Base-by-base conservation (phyloP, 257 asterid species). In the Nicotiana tabacum region DNA sequence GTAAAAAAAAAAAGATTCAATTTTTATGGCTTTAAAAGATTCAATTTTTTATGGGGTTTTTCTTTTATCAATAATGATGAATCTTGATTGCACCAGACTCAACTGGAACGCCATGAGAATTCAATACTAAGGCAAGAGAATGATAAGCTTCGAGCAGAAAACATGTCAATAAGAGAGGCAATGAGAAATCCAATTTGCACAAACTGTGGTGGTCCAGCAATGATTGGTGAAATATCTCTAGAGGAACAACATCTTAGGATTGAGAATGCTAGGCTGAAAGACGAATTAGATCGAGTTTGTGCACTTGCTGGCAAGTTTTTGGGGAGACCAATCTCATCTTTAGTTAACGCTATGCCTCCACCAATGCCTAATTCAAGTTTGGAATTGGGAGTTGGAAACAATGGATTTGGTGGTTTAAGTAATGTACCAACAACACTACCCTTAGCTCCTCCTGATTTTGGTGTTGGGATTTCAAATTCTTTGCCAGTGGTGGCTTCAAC, bases 311-410 rank as follows among this genome's bases (percentile, higher is more conserved):
- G 91, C n/a, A 90, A 90, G 86, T 90, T 90, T 76, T 66, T 90
- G 29, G 93, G 93, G 17, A 88, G 90, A 3, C 92, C 93, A 4
- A 78, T 89, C 39, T 82, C 89, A 8, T 84, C 90, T n/a, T 12
- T 87, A 30, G 80, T 84, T 0, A 35, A 78, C 16, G 77, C 90
- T 16, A 85, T 87, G 84, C 81, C 83, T 24, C 87, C 90, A 9
- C 87, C 88, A 11, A 64, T 90, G 82, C 90, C 93, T 6, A 93
- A 90, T 70, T 91, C 97, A 1, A 88, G 90, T 89, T 32, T 96
- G 15, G 97, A 92, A 37, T 95, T 94, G 21, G 98, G 94, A 6
- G 94, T 92, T n/a, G 95, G 98, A 51, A 86, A 76, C 78, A 90
- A 91, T 18, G 93, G 92, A 18, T 93, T 90, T 35, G 91, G 87